phyloP scores from a whole-genome alignment of 1,284 basidiomycete species.

The Rhodotorula glutinis region DNA sequence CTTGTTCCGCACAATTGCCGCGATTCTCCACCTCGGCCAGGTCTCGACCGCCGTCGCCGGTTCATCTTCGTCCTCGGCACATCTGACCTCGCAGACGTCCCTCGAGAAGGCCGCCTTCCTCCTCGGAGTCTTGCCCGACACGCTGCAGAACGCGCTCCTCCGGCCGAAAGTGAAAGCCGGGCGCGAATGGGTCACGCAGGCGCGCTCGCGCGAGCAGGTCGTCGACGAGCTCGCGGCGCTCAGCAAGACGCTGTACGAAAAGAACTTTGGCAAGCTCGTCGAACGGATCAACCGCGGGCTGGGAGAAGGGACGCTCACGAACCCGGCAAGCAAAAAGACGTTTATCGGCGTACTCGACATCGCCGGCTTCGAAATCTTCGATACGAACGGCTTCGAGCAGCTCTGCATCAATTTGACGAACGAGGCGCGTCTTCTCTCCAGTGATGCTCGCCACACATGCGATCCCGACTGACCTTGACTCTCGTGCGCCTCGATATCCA shows the following conservation, averaged over 20 bases:
- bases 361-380: conserved; percentile 92
- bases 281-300: conserved; percentile 92
- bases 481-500: not conserved
- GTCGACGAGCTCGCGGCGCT: conserved; percentile 87
- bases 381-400: conserved; percentile 77
- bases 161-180: conserved; percentile 89
- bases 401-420: conserved; percentile 99
- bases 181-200: conserved; percentile 93
- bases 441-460: too few species aligned
- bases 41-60: conserved; percentile 68
- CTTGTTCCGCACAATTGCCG: conserved; percentile 89
- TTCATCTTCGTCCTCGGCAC: conserved; percentile 68
- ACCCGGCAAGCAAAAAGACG: conserved; percentile 87
- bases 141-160: conserved; percentile 80
- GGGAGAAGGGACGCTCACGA: conserved; percentile 67
- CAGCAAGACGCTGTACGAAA: conserved; percentile 97
- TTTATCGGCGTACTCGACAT: conserved; percentile 99
- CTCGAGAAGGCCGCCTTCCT: conserved; percentile 86
- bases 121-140: conserved; percentile 75
- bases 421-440: conserved; percentile 55
- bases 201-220: conserved; percentile 86
- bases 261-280: conserved; percentile 88
- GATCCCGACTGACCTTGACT: not conserved
- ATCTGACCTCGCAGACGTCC: conserved; percentile 56
- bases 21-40: conserved; percentile 84